Percentiles rank a stretch among this genome's conserved stretches.
phyloP scores from a whole-genome alignment of 495 filamentous ascomycete genomes.

The Trichoderma erinaceum region DNA sequence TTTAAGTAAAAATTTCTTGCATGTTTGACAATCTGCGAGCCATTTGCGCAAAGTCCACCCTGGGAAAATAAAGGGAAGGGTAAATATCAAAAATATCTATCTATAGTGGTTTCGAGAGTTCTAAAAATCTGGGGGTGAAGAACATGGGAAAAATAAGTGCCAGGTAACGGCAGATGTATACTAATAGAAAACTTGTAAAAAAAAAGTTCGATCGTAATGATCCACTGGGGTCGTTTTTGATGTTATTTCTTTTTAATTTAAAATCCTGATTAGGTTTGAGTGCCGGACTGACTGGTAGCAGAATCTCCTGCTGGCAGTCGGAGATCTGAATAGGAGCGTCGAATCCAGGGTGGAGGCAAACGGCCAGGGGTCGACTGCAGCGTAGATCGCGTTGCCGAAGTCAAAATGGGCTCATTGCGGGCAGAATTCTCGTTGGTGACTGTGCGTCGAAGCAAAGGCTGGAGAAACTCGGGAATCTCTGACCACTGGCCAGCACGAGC shows the following conservation, averaged over 20 bases:
- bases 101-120: neutral
- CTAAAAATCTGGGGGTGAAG: neutral
- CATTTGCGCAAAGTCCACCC: neutral
- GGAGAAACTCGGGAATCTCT: slow-evolving; percentile 44
- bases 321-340: neutral
- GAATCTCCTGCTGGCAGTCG: neutral
- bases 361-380: neutral
- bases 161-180: neutral
- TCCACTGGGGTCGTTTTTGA: neutral
- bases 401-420: neutral
- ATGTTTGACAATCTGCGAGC: neutral
- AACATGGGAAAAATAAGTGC: neutral
- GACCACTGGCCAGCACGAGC: slow-evolving; percentile 47
- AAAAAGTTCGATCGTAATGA: too few species aligned
- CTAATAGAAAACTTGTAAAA: too few species aligned
- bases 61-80: neutral
- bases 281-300: neutral
- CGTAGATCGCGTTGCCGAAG: neutral
- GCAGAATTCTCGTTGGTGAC: slow-evolving; percentile 23
- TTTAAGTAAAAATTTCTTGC: neutral
- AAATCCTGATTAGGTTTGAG: neutral
- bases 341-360: neutral
- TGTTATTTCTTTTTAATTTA: neutral
- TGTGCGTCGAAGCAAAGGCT: slow-evolving; percentile 38
- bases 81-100: neutral